These are phyloP conservation scores for Penicillium hordei DNA, from an alignment of 2,329 filamentous ascomycete genomes.

Conservation along the genomic window DNA sequence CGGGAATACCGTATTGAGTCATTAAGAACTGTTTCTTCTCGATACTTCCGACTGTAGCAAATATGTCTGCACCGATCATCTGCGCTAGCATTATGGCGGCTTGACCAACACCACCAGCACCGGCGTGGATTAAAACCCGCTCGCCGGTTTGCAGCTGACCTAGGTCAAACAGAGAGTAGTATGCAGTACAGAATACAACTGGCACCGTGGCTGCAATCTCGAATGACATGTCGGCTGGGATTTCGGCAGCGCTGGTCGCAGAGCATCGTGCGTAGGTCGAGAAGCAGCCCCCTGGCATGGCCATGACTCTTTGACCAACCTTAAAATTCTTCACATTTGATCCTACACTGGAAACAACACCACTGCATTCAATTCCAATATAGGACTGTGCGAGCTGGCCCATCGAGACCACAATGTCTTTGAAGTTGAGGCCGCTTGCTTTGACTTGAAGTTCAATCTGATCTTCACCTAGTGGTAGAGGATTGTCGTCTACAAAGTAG, in stretches of 20 bases:
- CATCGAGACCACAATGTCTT: slow-evolving; percentile 39
- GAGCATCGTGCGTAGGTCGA: slow-evolving; percentile 31
- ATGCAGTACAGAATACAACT: slow-evolving; percentile 26
- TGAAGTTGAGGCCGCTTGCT: slow-evolving; percentile 38
- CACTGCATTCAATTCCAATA: slow-evolving; percentile 38
- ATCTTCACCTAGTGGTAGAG: slow-evolving; percentile 18
- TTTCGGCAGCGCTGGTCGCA: slow-evolving; percentile 22
- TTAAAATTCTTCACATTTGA: slow-evolving; percentile 29
- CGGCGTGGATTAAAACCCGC: slow-evolving; percentile 29
- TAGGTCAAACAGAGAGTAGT: slow-evolving; percentile 24
- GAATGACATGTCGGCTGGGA: slow-evolving; percentile 22
- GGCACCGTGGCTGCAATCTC: slow-evolving; percentile 23
- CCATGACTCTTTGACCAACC: slow-evolving; percentile 38
- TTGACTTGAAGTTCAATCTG: slow-evolving; percentile 40
- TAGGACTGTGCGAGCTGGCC: slow-evolving; percentile 33
- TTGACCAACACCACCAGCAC: slow-evolving; percentile 31
- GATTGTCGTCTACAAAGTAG: slow-evolving; percentile 27
- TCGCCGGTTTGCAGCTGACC: slow-evolving; percentile 23
- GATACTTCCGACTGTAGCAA: slow-evolving; percentile 26
- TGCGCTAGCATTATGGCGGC: slow-evolving; percentile 29
- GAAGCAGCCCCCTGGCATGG: slow-evolving; percentile 32
- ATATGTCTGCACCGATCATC: slow-evolving; percentile 25
- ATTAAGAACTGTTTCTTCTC: slow-evolving; percentile 29
- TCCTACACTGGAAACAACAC: slow-evolving; percentile 35
- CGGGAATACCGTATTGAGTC: slow-evolving; percentile 21